These are phyloP conservation scores for Rhizopus delemar DNA, from an alignment of 371 early-diverging fungal species.

Conservation along the genomic window DNA sequence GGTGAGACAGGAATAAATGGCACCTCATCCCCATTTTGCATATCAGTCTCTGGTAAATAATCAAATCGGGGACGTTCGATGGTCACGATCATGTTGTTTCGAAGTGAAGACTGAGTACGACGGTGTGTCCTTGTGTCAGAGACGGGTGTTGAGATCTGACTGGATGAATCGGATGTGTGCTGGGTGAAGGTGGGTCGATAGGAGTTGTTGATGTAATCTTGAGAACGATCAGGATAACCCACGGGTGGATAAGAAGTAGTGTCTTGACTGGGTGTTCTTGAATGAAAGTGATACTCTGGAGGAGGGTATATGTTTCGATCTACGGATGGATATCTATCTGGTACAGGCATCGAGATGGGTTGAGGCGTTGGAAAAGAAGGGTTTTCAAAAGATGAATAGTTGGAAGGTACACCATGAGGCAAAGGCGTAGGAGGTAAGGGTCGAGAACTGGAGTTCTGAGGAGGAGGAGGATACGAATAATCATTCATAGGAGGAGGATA, in stretches of 20 bases:
- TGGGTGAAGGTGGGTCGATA: conserved; percentile 20
- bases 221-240: conserved; percentile 23
- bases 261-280: conserved; percentile 6
- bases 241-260: conserved; percentile 16
- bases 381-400: neutral
- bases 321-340: conserved; percentile 15
- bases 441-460: neutral
- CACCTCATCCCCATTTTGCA: conserved; percentile 18
- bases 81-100: conserved; percentile 23
- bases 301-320: conserved; percentile 22
- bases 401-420: conserved; percentile 20
- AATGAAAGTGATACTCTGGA: conserved; percentile 12
- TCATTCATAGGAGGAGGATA: conserved; percentile 3
- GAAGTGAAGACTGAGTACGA: conserved; percentile 15
- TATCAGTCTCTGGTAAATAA: conserved; percentile 13
- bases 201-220: conserved; percentile 22
- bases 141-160: conserved; percentile 10
- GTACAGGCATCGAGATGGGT: conserved; percentile 25
- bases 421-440: conserved; percentile 18
- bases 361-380: conserved; percentile 6
- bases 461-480: neutral
- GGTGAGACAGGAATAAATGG: conserved; percentile 37
- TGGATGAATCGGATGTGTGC: conserved; percentile 9
- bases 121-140: conserved; percentile 1
- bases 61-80: conserved; percentile 29